A percentile compares a stretch with the other conserved stretches of the same genome.
These are phyloP conservation scores for Pseudomassariella vexata DNA, from an alignment of 2,329 filamentous ascomycete species.

Conservation along the genomic window DNA sequence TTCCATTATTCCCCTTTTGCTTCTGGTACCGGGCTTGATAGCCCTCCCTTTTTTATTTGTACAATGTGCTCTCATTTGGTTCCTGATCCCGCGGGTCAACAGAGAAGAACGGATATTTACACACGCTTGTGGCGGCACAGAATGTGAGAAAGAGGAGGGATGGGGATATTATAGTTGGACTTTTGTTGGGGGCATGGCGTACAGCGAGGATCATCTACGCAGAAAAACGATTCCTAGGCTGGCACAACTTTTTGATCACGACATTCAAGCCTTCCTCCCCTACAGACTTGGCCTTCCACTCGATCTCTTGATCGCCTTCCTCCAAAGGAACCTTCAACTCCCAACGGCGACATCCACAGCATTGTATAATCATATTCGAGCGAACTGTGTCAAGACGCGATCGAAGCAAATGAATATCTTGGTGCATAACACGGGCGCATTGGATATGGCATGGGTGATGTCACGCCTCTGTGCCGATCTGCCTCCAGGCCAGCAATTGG, in stretches of 20 bases:
- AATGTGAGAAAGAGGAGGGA: constrained; percentile 1
- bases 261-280: constrained; percentile 44
- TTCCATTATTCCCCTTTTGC: constrained; percentile 11
- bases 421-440: constrained; percentile 32
- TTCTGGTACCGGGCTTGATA: constrained; percentile 13
- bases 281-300: constrained; percentile 46
- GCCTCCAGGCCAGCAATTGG: constrained; percentile 23
- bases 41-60: constrained; percentile 12
- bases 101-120: constrained; percentile 6
- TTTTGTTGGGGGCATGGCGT: constrained; percentile 11
- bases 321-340: constrained; percentile 25
- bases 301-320: constrained; percentile 36
- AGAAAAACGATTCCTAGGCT: constrained; percentile 26
- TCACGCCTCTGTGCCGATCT: constrained; percentile 31
- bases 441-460: constrained; percentile 28
- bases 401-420: constrained; percentile 30
- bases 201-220: constrained; percentile 15
- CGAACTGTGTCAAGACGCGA: constrained; percentile 25
- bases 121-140: constrained; percentile 1
- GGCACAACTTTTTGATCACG: constrained; percentile 27
- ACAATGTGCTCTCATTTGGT: constrained; percentile 10
- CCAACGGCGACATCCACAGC: constrained; percentile 21
- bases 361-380: constrained; percentile 30
- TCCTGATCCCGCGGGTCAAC: constrained; percentile 12
- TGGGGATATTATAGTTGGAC: constrained; percentile 10